Evolutionary conservation across 257 asterid species (phyloP).

Genomic region (Scutellaria baicalensis): DNA sequence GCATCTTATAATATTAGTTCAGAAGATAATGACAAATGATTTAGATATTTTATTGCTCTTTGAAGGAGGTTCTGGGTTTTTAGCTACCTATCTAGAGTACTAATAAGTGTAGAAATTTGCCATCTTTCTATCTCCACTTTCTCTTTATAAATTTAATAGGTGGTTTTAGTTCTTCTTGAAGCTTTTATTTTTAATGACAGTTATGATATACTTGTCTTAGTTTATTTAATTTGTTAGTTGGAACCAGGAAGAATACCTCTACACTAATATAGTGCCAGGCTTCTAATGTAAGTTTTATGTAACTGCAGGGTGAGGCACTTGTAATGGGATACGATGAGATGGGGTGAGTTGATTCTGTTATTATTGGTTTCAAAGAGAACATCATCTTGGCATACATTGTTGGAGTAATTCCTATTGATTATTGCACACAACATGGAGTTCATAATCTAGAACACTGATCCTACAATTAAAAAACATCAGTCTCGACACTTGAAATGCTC

Average conservation of each 20-base stretch:
- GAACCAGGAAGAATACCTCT: not conserved
- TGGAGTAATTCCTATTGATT: slow-evolving; percentile 10
- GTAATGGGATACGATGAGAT: slow-evolving; percentile 98
- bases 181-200: not conserved
- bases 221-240: not conserved
- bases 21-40: not conserved
- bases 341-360: slow-evolving; percentile 70
- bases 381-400: slow-evolving; percentile 4
- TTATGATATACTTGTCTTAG: slow-evolving; percentile 6
- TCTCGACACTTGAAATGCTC: slow-evolving; percentile 10
- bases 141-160: not conserved
- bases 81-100: slow-evolving; percentile 1
- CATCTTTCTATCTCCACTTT: not conserved
- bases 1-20: not conserved
- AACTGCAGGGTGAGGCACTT: slow-evolving; percentile 92
- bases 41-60: not conserved
- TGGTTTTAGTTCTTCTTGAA: slow-evolving; percentile 3
- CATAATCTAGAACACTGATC: not conserved
- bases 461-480: not conserved
- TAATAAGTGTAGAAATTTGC: not conserved
- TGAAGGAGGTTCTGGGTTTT: not conserved
- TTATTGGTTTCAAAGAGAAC: not conserved
- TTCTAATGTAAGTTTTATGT: slow-evolving; percentile 23
- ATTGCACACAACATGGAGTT: not conserved
- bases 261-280: slow-evolving; percentile 1